A percentile compares a stretch with the other conserved stretches of the same genome.
phyloP scores from a whole-genome alignment of 2,329 filamentous ascomycete species.

The Aspergillus vadensis region DNA sequence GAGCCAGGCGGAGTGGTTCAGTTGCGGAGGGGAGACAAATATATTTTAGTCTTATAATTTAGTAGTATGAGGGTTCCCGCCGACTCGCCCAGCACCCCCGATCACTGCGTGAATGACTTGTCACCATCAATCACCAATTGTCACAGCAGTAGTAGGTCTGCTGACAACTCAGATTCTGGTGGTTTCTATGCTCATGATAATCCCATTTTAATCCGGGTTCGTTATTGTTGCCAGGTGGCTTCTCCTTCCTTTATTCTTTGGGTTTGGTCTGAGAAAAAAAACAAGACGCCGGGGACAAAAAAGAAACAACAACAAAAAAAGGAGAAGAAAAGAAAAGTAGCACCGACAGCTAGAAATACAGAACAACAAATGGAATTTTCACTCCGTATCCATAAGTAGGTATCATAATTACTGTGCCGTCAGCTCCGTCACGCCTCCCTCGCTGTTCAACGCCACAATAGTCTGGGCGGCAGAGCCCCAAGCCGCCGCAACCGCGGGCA shows the following conservation, averaged over 20 bases:
- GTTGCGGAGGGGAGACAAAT: too few relatives aligned
- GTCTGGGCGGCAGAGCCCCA: slow-evolving; percentile 78
- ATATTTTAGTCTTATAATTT: too few relatives aligned
- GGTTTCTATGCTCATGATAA: neutral
- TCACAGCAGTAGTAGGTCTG: neutral
- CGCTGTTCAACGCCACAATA: slow-evolving; percentile 71
- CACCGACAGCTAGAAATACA: slow-evolving; percentile 28
- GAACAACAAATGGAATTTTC: slow-evolving; percentile 17
- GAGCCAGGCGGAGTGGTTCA: too few relatives aligned
- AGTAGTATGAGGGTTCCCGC: too few relatives aligned
- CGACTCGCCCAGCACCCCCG: neutral
- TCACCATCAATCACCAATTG: neutral
- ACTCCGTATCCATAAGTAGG: slow-evolving; percentile 17
- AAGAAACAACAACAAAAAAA: slow-evolving; percentile 6
- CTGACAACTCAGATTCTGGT: slow-evolving; percentile 3
- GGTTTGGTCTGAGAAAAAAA: neutral
- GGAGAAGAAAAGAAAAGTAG: slow-evolving; percentile 1
- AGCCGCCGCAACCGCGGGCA: slow-evolving; percentile 69
- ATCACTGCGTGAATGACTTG: neutral
- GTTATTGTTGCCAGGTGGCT: neutral
- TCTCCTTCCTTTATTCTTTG: neutral
- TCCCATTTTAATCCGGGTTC: neutral
- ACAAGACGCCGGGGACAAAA: slow-evolving; percentile 2
- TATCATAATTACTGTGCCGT: slow-evolving; percentile 53
- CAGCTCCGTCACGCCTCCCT: slow-evolving; percentile 75